Conservation (phyloP, 2,329 filamentous ascomycete genomes). For the Fusarium brevicatenulatum region DNA sequence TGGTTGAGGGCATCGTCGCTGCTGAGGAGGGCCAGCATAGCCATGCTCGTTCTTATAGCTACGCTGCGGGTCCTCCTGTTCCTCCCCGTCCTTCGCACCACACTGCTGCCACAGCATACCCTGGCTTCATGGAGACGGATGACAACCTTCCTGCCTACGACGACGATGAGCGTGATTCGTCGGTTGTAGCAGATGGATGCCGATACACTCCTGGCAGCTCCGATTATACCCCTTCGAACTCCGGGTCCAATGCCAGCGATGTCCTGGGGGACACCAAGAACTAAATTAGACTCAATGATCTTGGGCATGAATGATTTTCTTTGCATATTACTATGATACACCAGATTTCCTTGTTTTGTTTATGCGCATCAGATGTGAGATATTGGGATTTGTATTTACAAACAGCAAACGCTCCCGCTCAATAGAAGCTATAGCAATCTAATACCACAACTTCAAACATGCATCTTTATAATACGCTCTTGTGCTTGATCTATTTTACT, state of each 20-base stretch:
- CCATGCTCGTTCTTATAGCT: conserved; percentile 18
- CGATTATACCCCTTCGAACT: conserved; percentile 38
- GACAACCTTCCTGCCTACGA: conserved; percentile 58
- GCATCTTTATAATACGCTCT: neutral
- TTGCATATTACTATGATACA: conserved; percentile 30
- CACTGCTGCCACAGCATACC: conserved; percentile 35
- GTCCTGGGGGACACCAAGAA: conserved; percentile 41
- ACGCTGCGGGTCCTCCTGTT: conserved; percentile 11
- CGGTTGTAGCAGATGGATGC: conserved; percentile 57
- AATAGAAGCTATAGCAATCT: conserved; percentile 28
- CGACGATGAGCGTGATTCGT: conserved; percentile 45
- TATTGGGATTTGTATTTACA: neutral
- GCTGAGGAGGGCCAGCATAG: conserved; percentile 52
- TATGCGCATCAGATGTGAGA: conserved; percentile 18
- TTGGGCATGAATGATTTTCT: conserved; percentile 13
- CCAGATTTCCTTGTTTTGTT: conserved; percentile 20
- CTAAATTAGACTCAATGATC: conserved; percentile 23
- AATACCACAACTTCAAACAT: conserved; percentile 25
- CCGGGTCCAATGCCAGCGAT: conserved; percentile 33
- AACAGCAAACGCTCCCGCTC: conserved; percentile 7
- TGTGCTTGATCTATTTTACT: neutral
- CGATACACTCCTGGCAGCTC: conserved; percentile 51
- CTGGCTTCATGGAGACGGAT: conserved; percentile 33
- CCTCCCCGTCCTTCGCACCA: conserved; percentile 36
- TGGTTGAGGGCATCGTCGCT: conserved; percentile 58